These are phyloP conservation scores for Colletotrichum phormii DNA, from an alignment of 2,329 filamentous ascomycete genomes.

Conservation along the genomic window DNA sequence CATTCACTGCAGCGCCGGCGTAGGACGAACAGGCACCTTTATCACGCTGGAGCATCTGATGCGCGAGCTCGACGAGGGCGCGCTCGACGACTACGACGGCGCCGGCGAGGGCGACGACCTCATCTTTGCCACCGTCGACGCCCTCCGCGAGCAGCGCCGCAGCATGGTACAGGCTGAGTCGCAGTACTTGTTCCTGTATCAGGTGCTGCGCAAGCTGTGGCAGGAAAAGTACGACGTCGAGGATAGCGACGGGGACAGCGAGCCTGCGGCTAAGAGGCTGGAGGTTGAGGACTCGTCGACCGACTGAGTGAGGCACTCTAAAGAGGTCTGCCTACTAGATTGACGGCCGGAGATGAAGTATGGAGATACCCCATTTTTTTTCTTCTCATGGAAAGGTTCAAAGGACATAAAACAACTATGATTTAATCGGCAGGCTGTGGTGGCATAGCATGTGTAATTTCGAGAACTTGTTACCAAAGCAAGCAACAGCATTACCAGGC, in stretches of 20 bases:
- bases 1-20: conserved; percentile 89
- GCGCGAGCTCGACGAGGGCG: conserved; percentile 81
- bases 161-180: conserved; percentile 94
- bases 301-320: conserved; percentile 37
- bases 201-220: conserved; percentile 82
- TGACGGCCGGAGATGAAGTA: not conserved
- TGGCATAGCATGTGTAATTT: conserved; percentile 17
- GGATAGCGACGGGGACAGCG: conserved; percentile 49
- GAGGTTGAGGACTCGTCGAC: conserved; percentile 61
- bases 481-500: conserved; percentile 10
- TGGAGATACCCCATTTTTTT: not conserved
- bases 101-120: conserved; percentile 63
- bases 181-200: conserved; percentile 91
- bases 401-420: not conserved
- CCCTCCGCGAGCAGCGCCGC: conserved; percentile 85
- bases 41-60: conserved; percentile 95
- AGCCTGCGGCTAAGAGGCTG: conserved; percentile 65
- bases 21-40: conserved; percentile 94
- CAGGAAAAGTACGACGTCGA: conserved; percentile 68
- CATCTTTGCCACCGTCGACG: conserved; percentile 82
- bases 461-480: conserved; percentile 18
- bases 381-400: not conserved
- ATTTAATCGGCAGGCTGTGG: conserved; percentile 20
- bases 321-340: no score
- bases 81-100: conserved; percentile 64